Evolutionary conservation across 345 rosid species (phyloP), one percentile per base, ranked within the genome.

Genomic region (Syzygium aqueum): DNA sequence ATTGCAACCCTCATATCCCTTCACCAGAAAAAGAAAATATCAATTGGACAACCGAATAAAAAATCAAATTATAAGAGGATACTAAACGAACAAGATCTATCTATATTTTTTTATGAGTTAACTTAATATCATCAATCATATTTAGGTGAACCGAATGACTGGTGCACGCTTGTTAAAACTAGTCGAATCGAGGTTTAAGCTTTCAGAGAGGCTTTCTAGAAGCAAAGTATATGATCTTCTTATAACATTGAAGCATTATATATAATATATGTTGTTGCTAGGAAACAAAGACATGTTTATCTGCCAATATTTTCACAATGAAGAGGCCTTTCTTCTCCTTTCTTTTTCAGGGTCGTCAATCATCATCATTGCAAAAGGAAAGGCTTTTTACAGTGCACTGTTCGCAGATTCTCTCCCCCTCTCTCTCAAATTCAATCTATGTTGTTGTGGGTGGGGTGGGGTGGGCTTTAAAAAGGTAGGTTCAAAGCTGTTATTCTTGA

Each of bases 401-500:
- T 84, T 84, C 28, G 23, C 27, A 51, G 46, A 46, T 84, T 84
- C 54, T 77, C 25, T 10, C 13, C 11, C 33, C 10, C 54, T 49
- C 53, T 6, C 73, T 61, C 73, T 61, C 37, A n/a, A 61, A n/a
- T 61, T 61, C 37, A 46, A 46, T 83, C 53, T 11, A 25, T 30
- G 37, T 17, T 54, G 53, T n/a, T 46, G 23, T 15, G 43, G 59
- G 13, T 52, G 85, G 22, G 51, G 43, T 21, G 25, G 84, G 46
- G 43, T 30, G 78, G 54, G 54, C 59, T 84, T 22, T 84, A 84
- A 84, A 84, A 84, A 84, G 85, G 54, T 19, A 3, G 85, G 52
- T 84, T 84, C 59, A 84, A 84, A 84, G 85, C 85, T 84, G 85
- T 53, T 84, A 51, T 52, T 84, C 85, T 84, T 84, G 85, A 84